Conservation (phyloP, 2,329 filamentous ascomycete species). For the Aspergillus ochraceoroseus region DNA sequence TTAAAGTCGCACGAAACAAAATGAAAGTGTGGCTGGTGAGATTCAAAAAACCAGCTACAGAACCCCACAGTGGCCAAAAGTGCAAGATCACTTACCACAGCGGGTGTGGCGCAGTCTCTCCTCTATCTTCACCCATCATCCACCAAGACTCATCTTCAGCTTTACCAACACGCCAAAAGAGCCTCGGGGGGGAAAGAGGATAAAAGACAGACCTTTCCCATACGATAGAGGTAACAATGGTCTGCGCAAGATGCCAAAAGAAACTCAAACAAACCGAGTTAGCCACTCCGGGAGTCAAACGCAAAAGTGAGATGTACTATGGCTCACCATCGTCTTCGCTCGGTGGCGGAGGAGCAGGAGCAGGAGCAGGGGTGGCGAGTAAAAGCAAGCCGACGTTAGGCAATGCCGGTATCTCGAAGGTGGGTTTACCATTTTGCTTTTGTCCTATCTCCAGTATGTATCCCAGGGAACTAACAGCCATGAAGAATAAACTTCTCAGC, state of each 20-base stretch:
- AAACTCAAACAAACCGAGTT: slow-evolving; percentile 56
- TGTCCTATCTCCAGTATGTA: background rate
- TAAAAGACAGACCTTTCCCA: background rate
- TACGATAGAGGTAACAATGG: slow-evolving; percentile 44
- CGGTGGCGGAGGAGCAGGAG: slow-evolving; percentile 30
- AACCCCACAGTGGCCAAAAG: too few species aligned
- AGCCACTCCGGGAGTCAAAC: slow-evolving; percentile 61
- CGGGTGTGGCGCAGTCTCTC: too few species aligned
- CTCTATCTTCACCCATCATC: too few species aligned
- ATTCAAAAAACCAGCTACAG: too few species aligned
- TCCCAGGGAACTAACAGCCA: background rate
- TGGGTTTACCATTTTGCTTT: slow-evolving; percentile 26
- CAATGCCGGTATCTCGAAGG: slow-evolving; percentile 57
- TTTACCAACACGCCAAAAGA: background rate
- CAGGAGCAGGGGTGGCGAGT: background rate
- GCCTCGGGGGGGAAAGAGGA: background rate
- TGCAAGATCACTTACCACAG: too few species aligned
- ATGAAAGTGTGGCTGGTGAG: too few species aligned
- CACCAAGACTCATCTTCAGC: background rate
- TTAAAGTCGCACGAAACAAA: too few species aligned
- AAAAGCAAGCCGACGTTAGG: slow-evolving; percentile 49
- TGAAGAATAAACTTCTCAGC: slow-evolving; percentile 59
- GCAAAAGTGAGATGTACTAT: slow-evolving; percentile 63
- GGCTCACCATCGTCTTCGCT: slow-evolving; percentile 49
- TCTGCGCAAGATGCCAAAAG: slow-evolving; percentile 62